These are phyloP conservation scores for Fusarium austroafricanum DNA, from an alignment of 2,329 filamentous ascomycete species.

Conservation along the genomic window DNA sequence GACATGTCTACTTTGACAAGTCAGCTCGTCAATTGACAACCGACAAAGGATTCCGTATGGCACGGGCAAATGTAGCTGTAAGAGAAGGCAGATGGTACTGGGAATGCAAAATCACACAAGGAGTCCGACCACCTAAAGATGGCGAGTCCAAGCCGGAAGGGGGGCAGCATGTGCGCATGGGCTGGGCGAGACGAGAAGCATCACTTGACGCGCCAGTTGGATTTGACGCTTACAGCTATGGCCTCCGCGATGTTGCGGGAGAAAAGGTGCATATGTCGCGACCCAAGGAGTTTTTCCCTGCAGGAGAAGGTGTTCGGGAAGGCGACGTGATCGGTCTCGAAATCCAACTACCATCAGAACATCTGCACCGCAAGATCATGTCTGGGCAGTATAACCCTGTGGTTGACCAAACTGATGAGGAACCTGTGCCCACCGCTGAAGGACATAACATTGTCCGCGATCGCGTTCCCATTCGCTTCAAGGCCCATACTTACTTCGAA, in stretches of 20 bases:
- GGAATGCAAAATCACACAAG: slow-evolving; percentile 89
- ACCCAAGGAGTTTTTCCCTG: slow-evolving; percentile 87
- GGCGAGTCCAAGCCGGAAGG: slow-evolving; percentile 59
- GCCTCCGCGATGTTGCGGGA: slow-evolving; percentile 87
- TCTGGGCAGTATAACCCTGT: slow-evolving; percentile 88
- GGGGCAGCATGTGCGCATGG: slow-evolving; percentile 80
- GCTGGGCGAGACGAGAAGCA: slow-evolving; percentile 85
- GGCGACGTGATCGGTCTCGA: slow-evolving; percentile 96
- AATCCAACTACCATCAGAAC: slow-evolving; percentile 87
- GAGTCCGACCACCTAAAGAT: slow-evolving; percentile 63
- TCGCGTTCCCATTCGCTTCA: slow-evolving; percentile 93
- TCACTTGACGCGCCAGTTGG: slow-evolving; percentile 86
- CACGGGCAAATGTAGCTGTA: slow-evolving; percentile 88
- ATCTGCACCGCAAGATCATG: slow-evolving; percentile 88
- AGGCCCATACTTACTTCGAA: slow-evolving; percentile 93
- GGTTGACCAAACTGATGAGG: slow-evolving; percentile 74
- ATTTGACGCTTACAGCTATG: slow-evolving; percentile 94
- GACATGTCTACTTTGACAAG: slow-evolving; percentile 84
- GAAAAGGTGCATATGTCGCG: slow-evolving; percentile 95
- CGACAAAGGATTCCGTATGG: slow-evolving; percentile 92
- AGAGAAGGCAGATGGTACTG: slow-evolving; percentile 93
- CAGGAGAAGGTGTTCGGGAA: slow-evolving; percentile 82
- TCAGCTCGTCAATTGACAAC: slow-evolving; percentile 84
- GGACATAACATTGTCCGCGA: slow-evolving; percentile 90
- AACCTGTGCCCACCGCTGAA: slow-evolving; percentile 64